Conservation (phyloP, 2,329 filamentous ascomycete genomes). For the Monosporascus cannonballus region DNA sequence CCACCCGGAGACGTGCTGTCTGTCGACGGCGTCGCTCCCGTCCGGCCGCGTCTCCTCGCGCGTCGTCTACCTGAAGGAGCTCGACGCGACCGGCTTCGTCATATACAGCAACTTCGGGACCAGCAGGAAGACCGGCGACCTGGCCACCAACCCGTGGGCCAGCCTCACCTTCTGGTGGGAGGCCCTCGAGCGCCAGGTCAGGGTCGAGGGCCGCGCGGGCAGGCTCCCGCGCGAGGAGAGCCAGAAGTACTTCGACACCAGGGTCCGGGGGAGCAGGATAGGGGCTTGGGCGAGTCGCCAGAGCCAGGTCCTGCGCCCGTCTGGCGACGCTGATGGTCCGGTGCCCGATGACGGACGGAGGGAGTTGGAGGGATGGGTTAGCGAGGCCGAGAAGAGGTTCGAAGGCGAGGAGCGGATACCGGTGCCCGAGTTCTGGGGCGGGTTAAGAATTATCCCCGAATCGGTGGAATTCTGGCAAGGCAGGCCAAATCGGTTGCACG, state of each 20-base stretch:
- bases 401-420: constrained; percentile 73
- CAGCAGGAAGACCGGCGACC: constrained; percentile 61
- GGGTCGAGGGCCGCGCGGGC: constrained; percentile 74
- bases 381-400: constrained; percentile 70
- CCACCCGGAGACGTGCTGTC: constrained; percentile 82
- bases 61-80: constrained; percentile 91
- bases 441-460: constrained; percentile 77
- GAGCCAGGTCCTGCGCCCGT: constrained; percentile 63
- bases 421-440: constrained; percentile 92
- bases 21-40: constrained; percentile 79
- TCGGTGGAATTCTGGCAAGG: constrained; percentile 96
- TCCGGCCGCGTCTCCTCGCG: constrained; percentile 79
- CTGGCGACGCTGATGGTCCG: constrained; percentile 15
- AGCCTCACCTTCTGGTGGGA: constrained; percentile 90
- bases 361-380: constrained; percentile 71
- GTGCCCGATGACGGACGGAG: constrained; percentile 60
- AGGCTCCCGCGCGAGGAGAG: constrained; percentile 66
- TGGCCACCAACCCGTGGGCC: constrained; percentile 69
- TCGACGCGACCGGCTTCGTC: constrained; percentile 77
- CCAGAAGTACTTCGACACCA: constrained; percentile 59
- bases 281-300: constrained; percentile 93
- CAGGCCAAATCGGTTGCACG: constrained; percentile 80
- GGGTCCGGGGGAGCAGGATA: constrained; percentile 73
- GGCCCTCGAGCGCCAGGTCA: constrained; percentile 77
- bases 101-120: constrained; percentile 92